These are phyloP conservation scores for Mycena belliarum DNA, from an alignment of 768 basidiomycete species.

Conservation along the genomic window DNA sequence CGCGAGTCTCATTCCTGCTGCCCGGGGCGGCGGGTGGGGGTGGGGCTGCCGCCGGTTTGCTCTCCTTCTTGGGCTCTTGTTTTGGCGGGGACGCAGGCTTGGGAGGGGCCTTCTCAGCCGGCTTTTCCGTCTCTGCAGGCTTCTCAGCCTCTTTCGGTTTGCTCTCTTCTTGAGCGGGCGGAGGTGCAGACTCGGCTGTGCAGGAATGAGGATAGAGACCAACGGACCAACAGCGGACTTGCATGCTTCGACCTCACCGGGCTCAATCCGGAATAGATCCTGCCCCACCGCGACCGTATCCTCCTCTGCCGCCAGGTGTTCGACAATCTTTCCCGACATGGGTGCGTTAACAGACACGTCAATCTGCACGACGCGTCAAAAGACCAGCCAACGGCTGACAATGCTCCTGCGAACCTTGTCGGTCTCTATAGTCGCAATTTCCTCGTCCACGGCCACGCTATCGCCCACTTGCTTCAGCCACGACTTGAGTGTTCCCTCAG, in stretches of 20 bases:
- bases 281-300: slow-evolving; percentile 94
- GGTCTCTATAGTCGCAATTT: slow-evolving; percentile 97
- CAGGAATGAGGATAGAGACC: background rate
- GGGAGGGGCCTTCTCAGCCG: slow-evolving; percentile 26
- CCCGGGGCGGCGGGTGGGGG: slow-evolving; percentile 37
- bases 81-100: slow-evolving; percentile 25
- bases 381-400: background rate
- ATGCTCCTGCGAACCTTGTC: slow-evolving; percentile 73
- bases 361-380: slow-evolving; percentile 55
- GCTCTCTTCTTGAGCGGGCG: slow-evolving; percentile 30
- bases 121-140: slow-evolving; percentile 37
- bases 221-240: slow-evolving; percentile 25
- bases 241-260: slow-evolving; percentile 65
- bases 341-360: slow-evolving; percentile 97
- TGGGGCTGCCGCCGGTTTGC: slow-evolving; percentile 25
- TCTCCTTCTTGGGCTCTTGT: slow-evolving; percentile 27
- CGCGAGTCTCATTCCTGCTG: slow-evolving; percentile 83
- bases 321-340: slow-evolving; percentile 80
- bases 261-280: slow-evolving; percentile 89
- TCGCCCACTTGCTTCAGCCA: slow-evolving; percentile 96
- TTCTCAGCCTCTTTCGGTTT: slow-evolving; percentile 43
- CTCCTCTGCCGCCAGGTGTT: slow-evolving; percentile 87
- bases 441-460: slow-evolving; percentile 87
- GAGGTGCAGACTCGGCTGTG: slow-evolving; percentile 29
- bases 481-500: slow-evolving; percentile 92